Percentiles rank a stretch among this genome's conserved stretches.
phyloP scores from a whole-genome alignment of 1,284 basidiomycete species.

The Cryptococcus sp. region DNA sequence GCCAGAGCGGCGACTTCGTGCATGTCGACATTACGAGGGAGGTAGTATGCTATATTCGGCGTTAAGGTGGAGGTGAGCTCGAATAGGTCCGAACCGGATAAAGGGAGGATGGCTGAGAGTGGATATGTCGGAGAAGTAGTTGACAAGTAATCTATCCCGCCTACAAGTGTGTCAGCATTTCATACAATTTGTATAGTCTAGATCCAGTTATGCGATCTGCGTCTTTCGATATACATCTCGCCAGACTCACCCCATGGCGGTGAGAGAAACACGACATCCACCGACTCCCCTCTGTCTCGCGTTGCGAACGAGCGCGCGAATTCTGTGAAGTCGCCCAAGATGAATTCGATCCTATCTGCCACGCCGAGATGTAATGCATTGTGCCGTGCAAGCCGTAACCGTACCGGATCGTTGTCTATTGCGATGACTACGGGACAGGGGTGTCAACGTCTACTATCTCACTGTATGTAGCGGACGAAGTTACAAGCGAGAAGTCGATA shows the following conservation, averaged over 20 bases:
- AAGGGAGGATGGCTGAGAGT: constrained; percentile 71
- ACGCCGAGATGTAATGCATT: constrained; percentile 94
- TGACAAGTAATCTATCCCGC: constrained; percentile 45
- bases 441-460: background rate
- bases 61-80: constrained; percentile 65
- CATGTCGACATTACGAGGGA: constrained; percentile 80
- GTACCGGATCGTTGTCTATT: constrained; percentile 78
- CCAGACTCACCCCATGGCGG: constrained; percentile 84
- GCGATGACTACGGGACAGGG: constrained; percentile 72
- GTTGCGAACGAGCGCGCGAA: constrained; percentile 68
- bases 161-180: constrained; percentile 14
- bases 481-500: constrained; percentile 9
- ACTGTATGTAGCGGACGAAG: background rate
- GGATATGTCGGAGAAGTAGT: constrained; percentile 62
- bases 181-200: constrained; percentile 18
- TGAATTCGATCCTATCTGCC: constrained; percentile 88
- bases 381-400: constrained; percentile 82
- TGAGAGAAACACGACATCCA: constrained; percentile 87
- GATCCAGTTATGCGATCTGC: background rate
- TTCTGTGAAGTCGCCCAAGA: constrained; percentile 80
- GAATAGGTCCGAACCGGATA: constrained; percentile 81
- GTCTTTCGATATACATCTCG: background rate
- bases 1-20: constrained; percentile 68
- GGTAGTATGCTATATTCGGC: constrained; percentile 80
- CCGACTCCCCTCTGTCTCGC: constrained; percentile 54